Percentiles rank a stretch among this genome's conserved stretches.
phyloP scores from a whole-genome alignment of 371 early-diverging fungal species.

The Rhizopus microsporus region DNA sequence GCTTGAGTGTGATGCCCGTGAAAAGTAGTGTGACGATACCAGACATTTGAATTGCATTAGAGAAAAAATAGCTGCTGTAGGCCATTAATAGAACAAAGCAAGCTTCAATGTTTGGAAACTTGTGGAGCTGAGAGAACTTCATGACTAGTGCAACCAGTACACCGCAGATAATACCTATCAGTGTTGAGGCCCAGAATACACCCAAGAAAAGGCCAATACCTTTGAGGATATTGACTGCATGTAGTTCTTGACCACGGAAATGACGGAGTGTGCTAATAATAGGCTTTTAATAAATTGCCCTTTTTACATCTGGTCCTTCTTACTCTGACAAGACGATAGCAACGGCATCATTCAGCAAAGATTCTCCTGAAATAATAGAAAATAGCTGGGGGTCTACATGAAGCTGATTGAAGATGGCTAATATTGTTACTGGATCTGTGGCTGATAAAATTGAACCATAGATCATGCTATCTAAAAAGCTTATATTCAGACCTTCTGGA shows the following conservation, averaged over 20 bases:
- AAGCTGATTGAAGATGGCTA: slow-evolving; percentile 90
- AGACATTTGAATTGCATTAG: slow-evolving; percentile 83
- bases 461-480: slow-evolving; percentile 88
- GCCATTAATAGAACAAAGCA: slow-evolving; percentile 85
- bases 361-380: slow-evolving; percentile 94
- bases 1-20: slow-evolving; percentile 88
- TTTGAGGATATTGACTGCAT: slow-evolving; percentile 67
- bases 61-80: slow-evolving; percentile 88
- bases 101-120: slow-evolving; percentile 79
- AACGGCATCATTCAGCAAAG: slow-evolving; percentile 92
- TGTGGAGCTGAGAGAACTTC: slow-evolving; percentile 77
- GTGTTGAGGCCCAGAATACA: slow-evolving; percentile 81
- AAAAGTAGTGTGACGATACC: slow-evolving; percentile 95
- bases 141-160: slow-evolving; percentile 77
- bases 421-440: slow-evolving; percentile 95
- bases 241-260: slow-evolving; percentile 77
- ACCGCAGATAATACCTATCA: slow-evolving; percentile 81
- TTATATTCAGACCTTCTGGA: slow-evolving; percentile 63
- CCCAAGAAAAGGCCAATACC: slow-evolving; percentile 78
- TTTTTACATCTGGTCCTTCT: slow-evolving; percentile 16
- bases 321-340: slow-evolving; percentile 92
- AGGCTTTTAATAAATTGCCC: neutral
- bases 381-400: slow-evolving; percentile 91
- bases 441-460: slow-evolving; percentile 93
- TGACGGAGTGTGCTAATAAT: slow-evolving; percentile 70